Base-by-base conservation (phyloP, 2,329 filamentous ascomycete species). In the Exophiala phaeomuriformis region DNA sequence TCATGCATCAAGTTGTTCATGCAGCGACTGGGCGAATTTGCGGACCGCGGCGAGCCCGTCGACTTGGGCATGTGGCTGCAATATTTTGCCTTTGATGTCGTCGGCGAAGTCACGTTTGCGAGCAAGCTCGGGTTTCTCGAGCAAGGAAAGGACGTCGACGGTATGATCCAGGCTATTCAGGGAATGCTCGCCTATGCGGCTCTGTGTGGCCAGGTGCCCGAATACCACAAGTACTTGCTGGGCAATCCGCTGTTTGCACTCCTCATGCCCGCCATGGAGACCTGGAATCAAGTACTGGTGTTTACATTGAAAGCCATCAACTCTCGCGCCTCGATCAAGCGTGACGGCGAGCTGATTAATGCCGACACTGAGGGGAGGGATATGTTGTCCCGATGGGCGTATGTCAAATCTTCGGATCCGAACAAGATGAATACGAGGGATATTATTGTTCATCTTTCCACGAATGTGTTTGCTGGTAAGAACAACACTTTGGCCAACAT, bases 61-160 rank as follows among this genome's bases (percentile, higher is more conserved):
- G 57, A 63, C 45, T 55, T 63, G 7, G 60, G 60, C 12, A 52
- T 50, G 27, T 90, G 86, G 86, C 71, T 90, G 52, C 86, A 90
- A 65, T 73, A 76, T 58, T 68, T 69, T 10, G 64, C 63, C 2
- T 69, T 73, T 39, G 71, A 73, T 37, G 69, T 73, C 4, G 60
- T 75, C 0, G 68, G 69, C 1, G 67, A 73, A 40, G 61, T 74
- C 49, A 71, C 68, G 0, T 74, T 72, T 56, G 66, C 67, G 12
- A 67, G 69, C 56, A 66, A 65, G n/a, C 64, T 73, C 5, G 72
- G 72, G 0, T 74, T 75, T 58, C 64, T 74, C 45, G 67, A 74
- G 49, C 57, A 66, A 43, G 71, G 68, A 0, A 60, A 61, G 12
- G 72, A 75, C 51, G 63, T 74, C 30, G 69, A 69, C 48, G 62